Base-by-base conservation (phyloP, 2,329 filamentous ascomycete species). In the Botrytis squamosa region DNA sequence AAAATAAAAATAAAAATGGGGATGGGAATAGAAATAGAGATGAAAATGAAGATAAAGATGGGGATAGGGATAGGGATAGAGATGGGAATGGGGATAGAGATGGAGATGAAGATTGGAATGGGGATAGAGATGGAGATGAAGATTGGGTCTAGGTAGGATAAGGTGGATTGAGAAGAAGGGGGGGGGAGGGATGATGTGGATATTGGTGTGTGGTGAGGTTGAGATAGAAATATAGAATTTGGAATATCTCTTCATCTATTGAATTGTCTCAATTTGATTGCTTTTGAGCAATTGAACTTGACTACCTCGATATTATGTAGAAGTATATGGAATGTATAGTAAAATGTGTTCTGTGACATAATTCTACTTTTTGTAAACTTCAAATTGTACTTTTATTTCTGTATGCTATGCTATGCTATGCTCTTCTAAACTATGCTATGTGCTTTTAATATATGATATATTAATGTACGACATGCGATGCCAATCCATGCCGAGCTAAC, bases 291-390 rank as follows among this genome's bases (percentile, higher is more conserved):
- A 1, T 57, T 57, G 16, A 3, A 0, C 6, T 18, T 6, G n/a
- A 57, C 7, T 33, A 29, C 14, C n/a, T 29, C 14, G 52, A 33
- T 57, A 49, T 46, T 46, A 7, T 20, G 2, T 22, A 46, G 20
- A 46, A 6, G 20, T 20, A 6, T 4, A 16, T 46, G 8, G 6
- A 4, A n/a, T n/a, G 22, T 14, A n/a, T 7, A 14, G 22, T 0
- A 29, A 29, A 18, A 16, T 4, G 9, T 3, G 14, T 3, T 8
- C 3, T n/a, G 49, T 18, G 6, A 8, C 14, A 14, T 9, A 18
- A 57, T 57, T 18, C 7, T 18, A 3, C 6, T 7, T 57, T 29
- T 18, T 57, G n/a, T 1, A 9, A 33, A 57, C n/a, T 57, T 57
- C 14, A 57, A 33, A 57, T 4, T 29, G n/a, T 8, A 57, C 52